Conservation (phyloP, 2,329 filamentous ascomycete species). For the Coleophoma eucalyptorum region DNA sequence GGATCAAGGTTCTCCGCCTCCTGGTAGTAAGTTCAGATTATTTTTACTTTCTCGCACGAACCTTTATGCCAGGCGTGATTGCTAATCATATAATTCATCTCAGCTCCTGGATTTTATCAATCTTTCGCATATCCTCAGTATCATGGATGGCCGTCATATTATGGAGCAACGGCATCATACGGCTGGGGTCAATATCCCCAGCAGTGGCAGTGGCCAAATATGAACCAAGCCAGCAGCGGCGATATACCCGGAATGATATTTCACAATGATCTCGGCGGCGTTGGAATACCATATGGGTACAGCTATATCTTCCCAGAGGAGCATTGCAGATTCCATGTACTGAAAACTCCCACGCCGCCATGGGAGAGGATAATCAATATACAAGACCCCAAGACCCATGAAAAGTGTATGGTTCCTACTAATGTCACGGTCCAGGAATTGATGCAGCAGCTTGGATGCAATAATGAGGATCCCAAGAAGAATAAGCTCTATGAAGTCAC, state of each 20-base stretch:
- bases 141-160: no score
- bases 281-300: slow-evolving; percentile 58
- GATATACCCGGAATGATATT: slow-evolving; percentile 49
- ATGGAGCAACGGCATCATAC: no score
- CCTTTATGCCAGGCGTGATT: neutral
- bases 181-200: neutral
- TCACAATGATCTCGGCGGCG: slow-evolving; percentile 52
- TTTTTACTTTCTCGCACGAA: neutral
- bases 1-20: slow-evolving; percentile 19
- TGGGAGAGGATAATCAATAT: slow-evolving; percentile 45
- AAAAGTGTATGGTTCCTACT: slow-evolving; percentile 44
- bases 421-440: slow-evolving; percentile 51
- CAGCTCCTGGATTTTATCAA: neutral
- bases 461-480: slow-evolving; percentile 43
- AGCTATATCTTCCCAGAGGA: slow-evolving; percentile 57
- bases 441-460: slow-evolving; percentile 54
- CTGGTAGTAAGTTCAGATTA: slow-evolving; percentile 1
- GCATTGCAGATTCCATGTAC: slow-evolving; percentile 57
- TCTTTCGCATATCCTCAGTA: neutral
- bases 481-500: slow-evolving; percentile 56
- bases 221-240: slow-evolving; percentile 3
- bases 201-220: neutral
- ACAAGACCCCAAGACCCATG: slow-evolving; percentile 41
- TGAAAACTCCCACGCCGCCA: slow-evolving; percentile 43
- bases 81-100: neutral